Evolutionary conservation across 2,329 filamentous ascomycete genomes (phyloP).

Genomic region (Sclerotinia spermophila): DNA sequence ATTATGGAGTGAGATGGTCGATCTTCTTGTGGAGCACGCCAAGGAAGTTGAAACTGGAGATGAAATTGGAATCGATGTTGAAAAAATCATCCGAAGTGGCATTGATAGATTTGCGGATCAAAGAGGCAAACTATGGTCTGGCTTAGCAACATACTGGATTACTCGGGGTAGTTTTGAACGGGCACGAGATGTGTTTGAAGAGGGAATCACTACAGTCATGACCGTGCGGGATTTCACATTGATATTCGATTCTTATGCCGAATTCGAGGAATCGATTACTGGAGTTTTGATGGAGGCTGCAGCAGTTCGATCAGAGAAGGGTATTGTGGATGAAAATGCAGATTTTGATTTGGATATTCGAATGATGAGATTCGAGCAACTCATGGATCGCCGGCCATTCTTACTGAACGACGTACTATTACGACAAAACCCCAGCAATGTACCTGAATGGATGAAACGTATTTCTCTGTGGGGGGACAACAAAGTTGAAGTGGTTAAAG

Average conservation of each 20-base stretch:
- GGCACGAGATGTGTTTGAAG: conserved; percentile 89
- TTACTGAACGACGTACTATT: conserved; percentile 93
- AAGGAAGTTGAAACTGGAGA: conserved; percentile 77
- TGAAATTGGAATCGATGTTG: conserved; percentile 82
- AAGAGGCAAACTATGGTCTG: conserved; percentile 90
- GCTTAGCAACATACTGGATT: conserved; percentile 95
- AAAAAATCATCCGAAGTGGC: conserved; percentile 87
- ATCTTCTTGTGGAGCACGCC: conserved; percentile 86
- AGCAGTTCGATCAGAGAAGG: conserved; percentile 73
- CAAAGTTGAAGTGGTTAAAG: conserved; percentile 83
- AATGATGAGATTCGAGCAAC: conserved; percentile 96
- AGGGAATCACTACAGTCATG: conserved; percentile 97
- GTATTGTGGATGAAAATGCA: conserved; percentile 71
- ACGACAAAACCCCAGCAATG: conserved; percentile 93
- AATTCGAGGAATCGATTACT: conserved; percentile 96
- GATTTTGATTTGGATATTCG: conserved; percentile 94
- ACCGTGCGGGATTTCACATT: conserved; percentile 96
- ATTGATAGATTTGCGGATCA: conserved; percentile 90
- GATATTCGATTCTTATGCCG: conserved; percentile 92
- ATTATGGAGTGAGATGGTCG: conserved; percentile 96
- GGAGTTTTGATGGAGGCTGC: conserved; percentile 87
- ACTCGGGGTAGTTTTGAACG: conserved; percentile 88
- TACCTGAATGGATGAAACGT: conserved; percentile 94
- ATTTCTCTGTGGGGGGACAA: conserved; percentile 96
- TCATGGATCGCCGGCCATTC: conserved; percentile 96